phyloP scores from a whole-genome alignment of 2,329 filamentous ascomycete genomes.

The Emericellopsis atlantica region DNA sequence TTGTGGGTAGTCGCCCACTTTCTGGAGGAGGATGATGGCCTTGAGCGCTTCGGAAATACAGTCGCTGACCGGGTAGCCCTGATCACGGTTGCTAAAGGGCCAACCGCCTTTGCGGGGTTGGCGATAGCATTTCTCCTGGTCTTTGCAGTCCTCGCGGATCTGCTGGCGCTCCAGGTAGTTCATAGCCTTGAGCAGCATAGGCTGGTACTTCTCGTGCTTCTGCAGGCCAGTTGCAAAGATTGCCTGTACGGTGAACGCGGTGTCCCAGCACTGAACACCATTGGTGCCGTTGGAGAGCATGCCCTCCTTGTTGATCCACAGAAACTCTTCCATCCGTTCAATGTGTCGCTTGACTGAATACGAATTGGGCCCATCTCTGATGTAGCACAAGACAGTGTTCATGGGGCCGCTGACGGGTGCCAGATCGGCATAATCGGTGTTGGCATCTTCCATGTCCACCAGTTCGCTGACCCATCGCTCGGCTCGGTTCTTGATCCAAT shows the following conservation, averaged over 20 bases:
- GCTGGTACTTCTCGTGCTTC: slow-evolving; percentile 62
- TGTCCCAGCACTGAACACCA: slow-evolving; percentile 97
- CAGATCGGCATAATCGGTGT: slow-evolving; percentile 76
- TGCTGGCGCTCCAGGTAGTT: slow-evolving; percentile 85
- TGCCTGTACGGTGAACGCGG: slow-evolving; percentile 76
- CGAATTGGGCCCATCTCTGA: slow-evolving; percentile 68
- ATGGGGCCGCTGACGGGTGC: slow-evolving; percentile 84
- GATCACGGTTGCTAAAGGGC: slow-evolving; percentile 86
- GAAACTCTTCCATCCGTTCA: slow-evolving; percentile 70
- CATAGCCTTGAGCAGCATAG: slow-evolving; percentile 74
- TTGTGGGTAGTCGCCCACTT: slow-evolving; percentile 59
- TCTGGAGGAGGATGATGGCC: slow-evolving; percentile 72
- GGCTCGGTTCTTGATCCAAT: slow-evolving; percentile 53
- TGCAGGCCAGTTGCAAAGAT: slow-evolving; percentile 68
- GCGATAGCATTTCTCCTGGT: slow-evolving; percentile 73
- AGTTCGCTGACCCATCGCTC: slow-evolving; percentile 75
- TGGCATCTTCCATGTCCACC: slow-evolving; percentile 83
- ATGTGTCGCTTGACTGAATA: slow-evolving; percentile 62
- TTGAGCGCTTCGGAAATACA: slow-evolving; percentile 89
- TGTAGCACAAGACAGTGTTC: slow-evolving; percentile 80
- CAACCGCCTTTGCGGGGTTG: slow-evolving; percentile 87
- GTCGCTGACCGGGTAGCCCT: slow-evolving; percentile 93
- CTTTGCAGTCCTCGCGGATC: slow-evolving; percentile 68
- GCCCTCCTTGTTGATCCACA: slow-evolving; percentile 87
- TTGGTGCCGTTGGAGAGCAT: slow-evolving; percentile 96